Evolutionary conservation across 2,329 filamentous ascomycete genomes (phyloP).

Genomic region (Xylariaceae sp.): DNA sequence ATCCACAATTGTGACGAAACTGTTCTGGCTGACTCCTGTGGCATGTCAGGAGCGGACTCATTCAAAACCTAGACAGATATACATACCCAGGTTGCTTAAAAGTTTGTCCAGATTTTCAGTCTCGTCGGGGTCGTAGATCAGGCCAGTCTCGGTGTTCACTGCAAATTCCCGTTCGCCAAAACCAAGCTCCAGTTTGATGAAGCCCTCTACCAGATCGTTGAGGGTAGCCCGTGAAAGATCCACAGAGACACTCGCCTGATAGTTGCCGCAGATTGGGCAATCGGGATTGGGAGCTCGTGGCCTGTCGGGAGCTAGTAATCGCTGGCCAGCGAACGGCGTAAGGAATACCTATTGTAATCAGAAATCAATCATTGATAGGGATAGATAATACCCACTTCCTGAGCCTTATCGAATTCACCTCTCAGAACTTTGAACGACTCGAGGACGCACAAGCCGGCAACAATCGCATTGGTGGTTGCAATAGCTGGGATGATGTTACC

Average conservation of each 20-base stretch:
- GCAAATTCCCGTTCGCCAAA: conserved; percentile 78
- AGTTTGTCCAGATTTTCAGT: conserved; percentile 81
- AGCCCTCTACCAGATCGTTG: conserved; percentile 70
- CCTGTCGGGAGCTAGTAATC: conserved; percentile 56
- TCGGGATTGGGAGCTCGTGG: conserved; percentile 67
- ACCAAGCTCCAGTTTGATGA: conserved; percentile 66
- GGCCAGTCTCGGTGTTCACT: conserved; percentile 66
- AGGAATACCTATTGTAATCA: conserved; percentile 64
- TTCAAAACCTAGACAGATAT: not conserved
- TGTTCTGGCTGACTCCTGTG: conserved; percentile 63
- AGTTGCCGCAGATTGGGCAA: conserved; percentile 79
- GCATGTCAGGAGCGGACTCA: conserved; percentile 21
- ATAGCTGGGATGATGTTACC: conserved; percentile 99
- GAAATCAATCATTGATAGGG: too few species aligned
- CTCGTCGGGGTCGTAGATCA: conserved; percentile 88
- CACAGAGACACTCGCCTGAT: conserved; percentile 62
- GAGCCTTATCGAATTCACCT: conserved; percentile 65
- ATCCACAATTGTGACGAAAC: conserved; percentile 80
- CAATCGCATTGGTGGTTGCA: conserved; percentile 95
- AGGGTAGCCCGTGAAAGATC: conserved; percentile 72
- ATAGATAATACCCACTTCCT: conserved; percentile 58
- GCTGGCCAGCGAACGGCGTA: conserved; percentile 59
- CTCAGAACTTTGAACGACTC: conserved; percentile 88
- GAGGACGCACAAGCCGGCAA: conserved; percentile 85
- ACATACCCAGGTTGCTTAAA: conserved; percentile 67